These are phyloP conservation scores for Ramalina intermedia DNA, from an alignment of 495 filamentous ascomycete species.

Conservation along the genomic window DNA sequence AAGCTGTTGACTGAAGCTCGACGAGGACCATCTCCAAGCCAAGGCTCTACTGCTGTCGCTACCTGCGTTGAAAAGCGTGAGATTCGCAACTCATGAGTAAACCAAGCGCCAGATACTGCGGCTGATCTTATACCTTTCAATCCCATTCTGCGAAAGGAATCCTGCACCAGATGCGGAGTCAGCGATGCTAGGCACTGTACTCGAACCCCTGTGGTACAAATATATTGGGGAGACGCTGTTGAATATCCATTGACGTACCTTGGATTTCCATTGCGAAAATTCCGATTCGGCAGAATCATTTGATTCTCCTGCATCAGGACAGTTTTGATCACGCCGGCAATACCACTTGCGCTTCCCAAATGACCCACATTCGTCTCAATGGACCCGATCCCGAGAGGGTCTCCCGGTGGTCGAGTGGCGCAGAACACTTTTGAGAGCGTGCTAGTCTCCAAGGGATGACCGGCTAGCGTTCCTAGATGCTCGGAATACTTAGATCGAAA, in stretches of 20 bases:
- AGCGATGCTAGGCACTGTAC: no score
- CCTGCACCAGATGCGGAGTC: no score
- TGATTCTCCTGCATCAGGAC: slow-evolving; percentile 21
- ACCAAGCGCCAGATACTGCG: slow-evolving; percentile 8
- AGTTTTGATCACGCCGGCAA: slow-evolving; percentile 24
- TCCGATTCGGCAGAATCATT: slow-evolving; percentile 18
- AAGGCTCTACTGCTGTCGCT: neutral
- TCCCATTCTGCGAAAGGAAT: slow-evolving; percentile 16
- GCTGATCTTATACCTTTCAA: slow-evolving; percentile 14
- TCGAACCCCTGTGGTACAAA: no score
- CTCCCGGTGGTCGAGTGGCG: neutral
- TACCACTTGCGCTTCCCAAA: slow-evolving; percentile 21
- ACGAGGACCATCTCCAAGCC: slow-evolving; percentile 19
- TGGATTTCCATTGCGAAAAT: slow-evolving; percentile 19
- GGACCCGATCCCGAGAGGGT: slow-evolving; percentile 17
- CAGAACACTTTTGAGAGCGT: neutral
- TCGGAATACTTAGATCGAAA: neutral
- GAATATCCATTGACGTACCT: slow-evolving; percentile 2
- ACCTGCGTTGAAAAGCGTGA: neutral
- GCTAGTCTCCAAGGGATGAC: slow-evolving; percentile 1
- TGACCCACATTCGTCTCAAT: slow-evolving; percentile 30
- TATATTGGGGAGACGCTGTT: no score
- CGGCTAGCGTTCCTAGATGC: neutral
- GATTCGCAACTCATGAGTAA: neutral
- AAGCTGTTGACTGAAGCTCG: slow-evolving; percentile 47